Base-by-base conservation (phyloP, 257 asterid genomes). In the Jaltomata sinuosa region DNA sequence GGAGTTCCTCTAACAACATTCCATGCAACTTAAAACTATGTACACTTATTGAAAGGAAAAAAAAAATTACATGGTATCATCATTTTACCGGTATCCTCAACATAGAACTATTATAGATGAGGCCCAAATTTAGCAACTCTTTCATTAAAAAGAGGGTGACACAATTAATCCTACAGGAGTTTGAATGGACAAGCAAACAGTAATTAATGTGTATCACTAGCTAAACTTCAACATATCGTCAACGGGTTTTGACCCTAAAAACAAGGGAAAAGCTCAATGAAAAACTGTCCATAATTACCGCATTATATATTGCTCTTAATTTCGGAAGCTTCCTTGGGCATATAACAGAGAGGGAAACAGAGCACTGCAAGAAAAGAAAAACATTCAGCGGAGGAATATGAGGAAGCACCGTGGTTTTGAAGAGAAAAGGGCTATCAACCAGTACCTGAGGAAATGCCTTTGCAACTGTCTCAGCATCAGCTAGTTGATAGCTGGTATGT, bases 311-410 rank as follows among this genome's bases (percentile, higher is more conserved):
- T 64, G 91, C 94, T 85, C 86, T 91, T 76, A 97, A 92, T 89
- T 94, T 94, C 15, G 97, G 94, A 86, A 97, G 97, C 91, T 94
- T 94, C 93, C 91, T 97, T 12, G 99, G 99, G 89, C 98, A 97
- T 84, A 97, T 87, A 82, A 97, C 94, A 42, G 99, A 95, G 72
- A 97, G 90, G 85, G 98, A 95, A 88, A 97, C 85, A 83, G 92
- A 91, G 89, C 88, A 87, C 99, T 97, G 99, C 94, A 91, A 86
- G 21, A 76, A 61, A 77, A 72, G 50, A 32, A 42, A 53, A 80
- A 36, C 9, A 5, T 54, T 64, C 53, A 34, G 74, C 59, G 9
- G 38, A 25, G 81, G 59, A 45, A 42, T 74, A 74, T 74, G 59
- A 42, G 40, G 25, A 45, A 74, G 59, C 38, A 25, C 59, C 81